Evolutionary conservation across 2,329 filamentous ascomycete genomes (phyloP), one percentile per base, ranked within the genome.

Genomic region (Nemania bipapillata): DNA sequence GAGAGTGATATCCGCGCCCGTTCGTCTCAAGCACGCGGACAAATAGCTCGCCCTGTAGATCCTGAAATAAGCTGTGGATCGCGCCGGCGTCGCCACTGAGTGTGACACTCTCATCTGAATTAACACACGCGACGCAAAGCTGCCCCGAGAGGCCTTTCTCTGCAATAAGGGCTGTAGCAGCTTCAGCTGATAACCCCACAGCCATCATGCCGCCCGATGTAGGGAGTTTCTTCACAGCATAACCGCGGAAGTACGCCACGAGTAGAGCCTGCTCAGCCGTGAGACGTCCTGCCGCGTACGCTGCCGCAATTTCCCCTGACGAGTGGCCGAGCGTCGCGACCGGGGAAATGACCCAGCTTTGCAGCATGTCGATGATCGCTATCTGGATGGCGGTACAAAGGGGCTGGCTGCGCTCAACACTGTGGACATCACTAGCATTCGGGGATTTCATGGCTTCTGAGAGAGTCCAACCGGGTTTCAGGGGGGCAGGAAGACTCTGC

Each of bases 361-460:
- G 8, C 49, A 52, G 22, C 1, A 52, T 20, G 49, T 28, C 49
- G 22, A 52, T 12, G 20, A 52, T 9, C 3, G 8, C 49, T 3
- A 52, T 52, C 49, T 52, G 49, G 22, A 52, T 52, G 7, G 49
- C 49, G 9, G 49, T 52, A 24, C 49, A 52, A 15, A 42, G 15
- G 15, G 37, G 37, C n/a, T 42, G 37, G 11, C 37, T 42, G 8
- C 37, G 37, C 37, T 8, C 37, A 8, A 42, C 37, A 42, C 11
- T 5, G 37, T 42, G 37, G 8, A 42, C 37, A 17, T 42, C 8
- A 17, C 37, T 42, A 8, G 37, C 11, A 12, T 42, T 17, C 5
- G 32, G 32, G 32, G 37, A 42, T 42, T 42, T 5, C 11, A 42
- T 42, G 37, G 11, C 37, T 12, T 12, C 4, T 17, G 8, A 8